Conservation (phyloP, 306 rosid genomes). For the Rosa rugosa region DNA sequence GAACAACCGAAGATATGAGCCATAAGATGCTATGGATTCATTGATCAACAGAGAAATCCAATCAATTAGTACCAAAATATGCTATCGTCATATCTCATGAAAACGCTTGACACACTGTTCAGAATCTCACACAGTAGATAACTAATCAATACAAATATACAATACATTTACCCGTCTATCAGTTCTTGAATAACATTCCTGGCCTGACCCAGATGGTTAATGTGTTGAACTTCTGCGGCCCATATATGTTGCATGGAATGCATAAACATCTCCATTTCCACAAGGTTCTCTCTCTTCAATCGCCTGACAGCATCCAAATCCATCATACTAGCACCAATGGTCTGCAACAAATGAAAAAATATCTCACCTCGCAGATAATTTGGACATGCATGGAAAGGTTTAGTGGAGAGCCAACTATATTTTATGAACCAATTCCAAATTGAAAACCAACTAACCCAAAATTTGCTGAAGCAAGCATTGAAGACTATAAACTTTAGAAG, state of each 20-base stretch:
- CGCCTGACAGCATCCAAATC: constrained; percentile 46
- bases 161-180: constrained; percentile 28
- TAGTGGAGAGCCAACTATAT: neutral
- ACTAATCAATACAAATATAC: neutral
- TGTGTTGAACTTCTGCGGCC: constrained; percentile 55
- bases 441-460: constrained; percentile 59
- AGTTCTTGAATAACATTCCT: constrained; percentile 55
- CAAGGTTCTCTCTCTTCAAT: constrained; percentile 42
- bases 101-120: neutral
- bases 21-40: neutral
- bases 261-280: constrained; percentile 34
- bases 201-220: constrained; percentile 45
- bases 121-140: neutral
- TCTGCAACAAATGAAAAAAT: constrained; percentile 41
- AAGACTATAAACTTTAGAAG: constrained; percentile 53
- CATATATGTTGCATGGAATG: constrained; percentile 49
- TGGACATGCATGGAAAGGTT: neutral
- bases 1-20: too few relatives aligned
- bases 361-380: neutral
- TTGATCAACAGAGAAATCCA: neutral
- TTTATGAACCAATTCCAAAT: neutral
- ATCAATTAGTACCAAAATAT: neutral
- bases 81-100: neutral
- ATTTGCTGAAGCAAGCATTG: constrained; percentile 60
- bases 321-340: constrained; percentile 51